Evolutionary conservation across 768 basidiomycete species (phyloP).

Genomic region (Baorangia bicolor): DNA sequence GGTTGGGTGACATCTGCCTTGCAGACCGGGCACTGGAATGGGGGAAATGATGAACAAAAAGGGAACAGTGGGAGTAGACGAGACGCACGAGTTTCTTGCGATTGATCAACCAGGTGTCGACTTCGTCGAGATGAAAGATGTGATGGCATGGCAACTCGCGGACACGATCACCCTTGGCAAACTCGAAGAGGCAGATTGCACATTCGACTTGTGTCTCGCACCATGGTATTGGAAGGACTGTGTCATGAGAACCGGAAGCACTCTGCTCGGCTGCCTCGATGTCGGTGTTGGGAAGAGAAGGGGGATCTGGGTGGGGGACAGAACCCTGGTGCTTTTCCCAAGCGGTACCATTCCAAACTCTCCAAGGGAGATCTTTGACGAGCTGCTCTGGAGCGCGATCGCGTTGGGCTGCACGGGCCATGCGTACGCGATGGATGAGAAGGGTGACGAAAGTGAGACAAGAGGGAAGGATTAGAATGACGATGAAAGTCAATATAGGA

Average conservation of each 20-base stretch:
- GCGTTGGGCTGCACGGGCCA: conserved; percentile 75
- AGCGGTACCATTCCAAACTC: conserved; percentile 77
- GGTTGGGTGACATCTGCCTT: conserved; percentile 88
- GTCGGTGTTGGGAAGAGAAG: conserved; percentile 29
- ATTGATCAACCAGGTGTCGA: conserved; percentile 90
- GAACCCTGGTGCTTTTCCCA: conserved; percentile 71
- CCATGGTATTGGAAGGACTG: conserved; percentile 54
- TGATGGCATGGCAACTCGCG: conserved; percentile 93
- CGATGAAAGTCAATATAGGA: conserved; percentile 81
- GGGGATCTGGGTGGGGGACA: conserved; percentile 26
- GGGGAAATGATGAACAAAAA: conserved; percentile 2
- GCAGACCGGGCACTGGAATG: conserved; percentile 80
- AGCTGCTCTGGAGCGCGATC: conserved; percentile 82
- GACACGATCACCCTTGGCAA: conserved; percentile 84
- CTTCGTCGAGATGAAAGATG: conserved; percentile 90
- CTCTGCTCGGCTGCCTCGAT: conserved; percentile 38
- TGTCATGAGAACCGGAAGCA: conserved; percentile 26
- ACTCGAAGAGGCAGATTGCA: conserved; percentile 89
- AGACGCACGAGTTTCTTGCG: conserved; percentile 85
- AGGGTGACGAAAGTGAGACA: conserved; percentile 86
- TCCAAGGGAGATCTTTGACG: conserved; percentile 77
- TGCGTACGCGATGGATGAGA: conserved; percentile 84
- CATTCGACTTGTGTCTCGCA: conserved; percentile 85
- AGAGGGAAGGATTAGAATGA: conserved; percentile 89
- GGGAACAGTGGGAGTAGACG: background rate